These are phyloP conservation scores for Neurospora cerealis DNA, from an alignment of 495 filamentous ascomycete genomes.

Conservation along the genomic window DNA sequence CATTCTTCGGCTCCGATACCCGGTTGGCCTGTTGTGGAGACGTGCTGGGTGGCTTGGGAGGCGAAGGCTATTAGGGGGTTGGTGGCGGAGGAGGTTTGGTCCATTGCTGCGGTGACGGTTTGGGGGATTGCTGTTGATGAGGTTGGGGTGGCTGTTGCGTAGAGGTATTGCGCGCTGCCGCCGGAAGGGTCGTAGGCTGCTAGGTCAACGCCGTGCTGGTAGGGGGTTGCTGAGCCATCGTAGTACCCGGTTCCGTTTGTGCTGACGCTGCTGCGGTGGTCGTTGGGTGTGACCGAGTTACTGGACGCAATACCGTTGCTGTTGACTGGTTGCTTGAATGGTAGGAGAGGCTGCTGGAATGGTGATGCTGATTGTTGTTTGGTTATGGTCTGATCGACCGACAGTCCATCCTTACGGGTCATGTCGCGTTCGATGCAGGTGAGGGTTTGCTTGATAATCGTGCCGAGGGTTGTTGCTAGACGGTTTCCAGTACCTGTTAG, in stretches of 20 bases:
- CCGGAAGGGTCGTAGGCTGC: conserved; percentile 7
- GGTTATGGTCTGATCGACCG: conserved; percentile 1
- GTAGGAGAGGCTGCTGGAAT: conserved; percentile 1
- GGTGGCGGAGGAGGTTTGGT: conserved; percentile 3
- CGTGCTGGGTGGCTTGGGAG: conserved; percentile 26
- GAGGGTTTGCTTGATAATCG: conserved; percentile 34
- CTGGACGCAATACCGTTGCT: not conserved
- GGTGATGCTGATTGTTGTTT: conserved; percentile 9
- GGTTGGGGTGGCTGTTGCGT: conserved; percentile 6
- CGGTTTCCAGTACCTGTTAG: conserved; percentile 32
- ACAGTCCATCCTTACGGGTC: conserved; percentile 11
- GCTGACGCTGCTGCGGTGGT: conserved; percentile 6
- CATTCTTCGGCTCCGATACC: conserved; percentile 14
- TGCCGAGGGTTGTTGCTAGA: conserved; percentile 26
- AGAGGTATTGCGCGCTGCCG: conserved; percentile 13
- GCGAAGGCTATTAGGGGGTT: conserved; percentile 27
- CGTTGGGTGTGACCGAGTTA: not conserved
- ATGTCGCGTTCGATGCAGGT: conserved; percentile 36
- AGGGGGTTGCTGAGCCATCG: conserved; percentile 11
- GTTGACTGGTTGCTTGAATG: not conserved
- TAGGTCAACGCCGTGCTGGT: conserved; percentile 11
- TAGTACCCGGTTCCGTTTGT: conserved; percentile 21
- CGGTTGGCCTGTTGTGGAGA: conserved; percentile 7
- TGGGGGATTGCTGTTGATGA: conserved; percentile 6
- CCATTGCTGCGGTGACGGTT: not conserved